Evolutionary conservation across 2,329 filamentous ascomycete genomes (phyloP), one percentile per base, ranked within the genome.

Genomic region (Elsinoe ampelina): DNA sequence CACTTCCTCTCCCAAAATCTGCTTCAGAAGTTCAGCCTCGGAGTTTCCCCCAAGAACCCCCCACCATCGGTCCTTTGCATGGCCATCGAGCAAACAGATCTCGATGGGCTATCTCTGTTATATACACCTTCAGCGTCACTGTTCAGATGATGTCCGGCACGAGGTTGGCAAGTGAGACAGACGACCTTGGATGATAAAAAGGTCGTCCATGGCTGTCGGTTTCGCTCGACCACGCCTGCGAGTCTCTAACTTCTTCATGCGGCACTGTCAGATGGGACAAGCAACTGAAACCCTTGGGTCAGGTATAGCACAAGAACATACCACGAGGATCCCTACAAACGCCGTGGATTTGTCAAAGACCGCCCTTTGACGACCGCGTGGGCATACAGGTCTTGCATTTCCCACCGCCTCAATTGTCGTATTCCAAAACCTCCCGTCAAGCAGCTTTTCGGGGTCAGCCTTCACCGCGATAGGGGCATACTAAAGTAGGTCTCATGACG

Each of bases 121-220:
- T 34, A 50, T 34, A 35, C 15, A 3, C 10, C 2, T 35, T 17
- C 19, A 50, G 26, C 45, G 45, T 50, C 45, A 50, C 26, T 12
- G 26, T 35, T 12, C 45, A 50, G 30, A 50, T 52, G 48, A 52
- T 52, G 12, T 36, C 2, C 13, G 48, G 48, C 48, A 52, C 48
- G 48, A 52, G 48, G 48, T 39, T 52, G 48, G 48, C 7, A n/a
- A 52, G 34, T 38, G 34, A 52, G 48, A 52, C 48, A 52, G 10
- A 39, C 13, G 34, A 52, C 48, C 48, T 52, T 52, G 32, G 48
- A 52, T 52, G 48, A 52, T 52, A 52, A 36, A 52, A 20, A 52
- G n/a, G 15, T 22, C 15, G 48, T 52, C 48, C 48, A 36, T 39
- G 48, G 48, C 32, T 52, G 47, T 52, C 26, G 13, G 10, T 15